These are phyloP conservation scores for Dalechampia spathulata DNA, from an alignment of 441 rosid species.

Conservation along the genomic window DNA sequence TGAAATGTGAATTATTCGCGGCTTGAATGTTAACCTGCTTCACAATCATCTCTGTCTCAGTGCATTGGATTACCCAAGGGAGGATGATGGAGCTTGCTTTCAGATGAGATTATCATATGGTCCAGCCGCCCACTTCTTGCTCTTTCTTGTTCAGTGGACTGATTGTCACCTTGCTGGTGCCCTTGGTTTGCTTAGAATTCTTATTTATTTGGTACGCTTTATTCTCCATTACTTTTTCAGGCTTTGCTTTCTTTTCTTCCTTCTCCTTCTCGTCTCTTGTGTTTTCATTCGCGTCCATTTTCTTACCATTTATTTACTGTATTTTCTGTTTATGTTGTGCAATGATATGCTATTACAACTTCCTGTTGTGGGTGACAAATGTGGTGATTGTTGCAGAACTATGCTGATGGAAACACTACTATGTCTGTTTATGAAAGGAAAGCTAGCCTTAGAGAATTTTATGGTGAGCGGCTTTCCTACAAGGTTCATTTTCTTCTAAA, in stretches of 20 bases:
- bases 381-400: slow-evolving; percentile 49
- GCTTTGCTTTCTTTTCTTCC: background rate
- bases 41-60: too few relatives aligned
- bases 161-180: slow-evolving; percentile 73
- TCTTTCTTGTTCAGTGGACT: slow-evolving; percentile 64
- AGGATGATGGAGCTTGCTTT: slow-evolving; percentile 59
- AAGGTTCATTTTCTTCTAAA: background rate
- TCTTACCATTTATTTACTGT: too few relatives aligned
- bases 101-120: slow-evolving; percentile 72
- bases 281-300: too few relatives aligned
- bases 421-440: slow-evolving; percentile 81
- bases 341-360: slow-evolving; percentile 9
- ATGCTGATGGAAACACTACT: slow-evolving; percentile 80
- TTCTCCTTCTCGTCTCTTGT: background rate
- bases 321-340: too few relatives aligned
- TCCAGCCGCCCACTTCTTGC: slow-evolving; percentile 59
- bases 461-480: slow-evolving; percentile 36
- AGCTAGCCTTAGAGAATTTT: slow-evolving; percentile 78
- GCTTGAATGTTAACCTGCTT: too few relatives aligned
- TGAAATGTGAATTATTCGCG: too few relatives aligned
- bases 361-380: slow-evolving; percentile 18
- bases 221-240: too few relatives aligned
- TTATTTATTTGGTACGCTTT: slow-evolving; percentile 44
- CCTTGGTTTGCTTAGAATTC: slow-evolving; percentile 59
- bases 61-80: slow-evolving; percentile 61